Base-by-base conservation (phyloP, 352 stramenopile genomes). In the Elongisporangium prolatum region DNA sequence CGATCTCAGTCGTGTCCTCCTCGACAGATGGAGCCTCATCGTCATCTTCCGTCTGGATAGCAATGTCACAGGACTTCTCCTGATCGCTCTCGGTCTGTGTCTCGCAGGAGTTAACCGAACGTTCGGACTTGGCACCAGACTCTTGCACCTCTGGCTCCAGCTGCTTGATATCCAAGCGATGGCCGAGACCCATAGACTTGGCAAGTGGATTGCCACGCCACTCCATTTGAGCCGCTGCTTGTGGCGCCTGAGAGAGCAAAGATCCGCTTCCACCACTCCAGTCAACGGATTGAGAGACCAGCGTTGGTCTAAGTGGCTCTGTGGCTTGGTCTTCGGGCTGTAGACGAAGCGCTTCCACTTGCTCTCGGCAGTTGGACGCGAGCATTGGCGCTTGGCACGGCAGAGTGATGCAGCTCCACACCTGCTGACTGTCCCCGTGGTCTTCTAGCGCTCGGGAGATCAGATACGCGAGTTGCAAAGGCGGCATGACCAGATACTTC, bases 401-500 rank as follows among this genome's bases (percentile, higher is more conserved):
- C 28, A 40, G 28, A 40, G 28, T 13, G 28, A 40, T 40, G 28
- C 28, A 40, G 9, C 28, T 40, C 28, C 28, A 40, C 28, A 9
- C 28, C 28, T 40, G 28, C 28, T 8, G 28, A 40, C 28, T 40
- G 28, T 13, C 47, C 54, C 34, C 62, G 13, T 51, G 16, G 17
- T 54, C 28, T 79, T 65, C 13, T 62, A 64, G 3, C 55, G 17
- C 48, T 77, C 20, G 0, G 74, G 77, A 28, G 4, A 88, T 52
- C 10, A 90, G 51, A 2, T 51, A 58, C 40, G 64, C 53, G 9
- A 90, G 56, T 50, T 88, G 77, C 13, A 68, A 50, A 5, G 67
- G 40, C 0, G 65, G 53, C 67, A 86, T 77, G 13, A 17, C 48
- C 47, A 75, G 48, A 54, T 88, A 88, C 62, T 84, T 86, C 64